phyloP scores from a whole-genome alignment of 2,329 filamentous ascomycete genomes.

The Reticulascus tulasneorum region DNA sequence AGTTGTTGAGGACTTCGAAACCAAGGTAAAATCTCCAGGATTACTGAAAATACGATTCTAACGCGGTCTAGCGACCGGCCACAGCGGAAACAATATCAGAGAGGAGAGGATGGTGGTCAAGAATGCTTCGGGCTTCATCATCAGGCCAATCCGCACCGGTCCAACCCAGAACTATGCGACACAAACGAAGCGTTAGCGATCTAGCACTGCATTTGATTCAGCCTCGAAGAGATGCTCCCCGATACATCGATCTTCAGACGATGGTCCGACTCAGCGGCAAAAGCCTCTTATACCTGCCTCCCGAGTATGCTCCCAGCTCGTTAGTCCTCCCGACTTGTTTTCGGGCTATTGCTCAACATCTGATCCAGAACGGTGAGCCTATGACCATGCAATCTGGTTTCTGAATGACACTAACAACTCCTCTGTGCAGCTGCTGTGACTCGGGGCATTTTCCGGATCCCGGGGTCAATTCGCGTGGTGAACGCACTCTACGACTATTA shows the following conservation, averaged over 20 bases:
- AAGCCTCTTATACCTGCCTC: conserved; percentile 56
- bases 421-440: conserved; percentile 32
- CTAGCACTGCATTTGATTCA: conserved; percentile 43
- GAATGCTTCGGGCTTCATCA: conserved; percentile 26
- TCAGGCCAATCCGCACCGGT: conserved; percentile 4
- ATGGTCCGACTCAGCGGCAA: conserved; percentile 61
- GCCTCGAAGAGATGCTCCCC: conserved; percentile 36
- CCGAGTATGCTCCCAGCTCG: conserved; percentile 53
- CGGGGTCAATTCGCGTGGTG: conserved; percentile 55
- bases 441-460: conserved; percentile 59
- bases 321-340: conserved; percentile 62
- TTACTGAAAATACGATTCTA: no score
- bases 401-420: conserved; percentile 13
- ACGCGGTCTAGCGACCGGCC: conserved; percentile 2
- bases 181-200: conserved; percentile 54
- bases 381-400: no score
- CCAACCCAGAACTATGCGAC: conserved; percentile 23
- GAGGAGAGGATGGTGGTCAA: conserved; percentile 33
- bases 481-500: conserved; percentile 62
- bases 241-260: conserved; percentile 49
- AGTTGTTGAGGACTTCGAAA: conserved; percentile 29
- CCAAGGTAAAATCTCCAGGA: conserved; percentile 1
- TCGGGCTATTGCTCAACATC: conserved; percentile 61
- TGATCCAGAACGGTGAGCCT: conserved; percentile 56
- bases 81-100: conserved; percentile 14